Conservation (phyloP, 208 protist species). For the Leishmania tropica region DNA sequence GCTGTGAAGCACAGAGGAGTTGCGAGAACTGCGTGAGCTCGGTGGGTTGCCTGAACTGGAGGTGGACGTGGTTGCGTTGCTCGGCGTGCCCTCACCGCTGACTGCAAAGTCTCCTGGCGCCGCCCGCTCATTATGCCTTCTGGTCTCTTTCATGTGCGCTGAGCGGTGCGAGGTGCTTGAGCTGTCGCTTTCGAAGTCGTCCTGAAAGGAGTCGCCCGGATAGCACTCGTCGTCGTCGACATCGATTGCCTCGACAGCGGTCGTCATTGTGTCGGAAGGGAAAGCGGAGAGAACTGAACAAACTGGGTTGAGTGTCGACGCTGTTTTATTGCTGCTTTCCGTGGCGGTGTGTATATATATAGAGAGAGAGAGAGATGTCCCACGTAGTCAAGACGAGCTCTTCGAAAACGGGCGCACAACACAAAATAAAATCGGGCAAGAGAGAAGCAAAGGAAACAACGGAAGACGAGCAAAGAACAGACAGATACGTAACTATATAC, state of each 20-base stretch:
- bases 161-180: background rate
- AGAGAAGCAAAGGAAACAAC: background rate
- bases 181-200: slow-evolving; percentile 45
- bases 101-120: background rate
- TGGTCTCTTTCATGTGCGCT: background rate
- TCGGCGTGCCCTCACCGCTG: background rate
- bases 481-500: background rate
- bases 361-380: no score
- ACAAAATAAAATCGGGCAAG: background rate
- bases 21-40: background rate
- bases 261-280: slow-evolving; percentile 6
- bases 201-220: slow-evolving; percentile 40
- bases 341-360: background rate
- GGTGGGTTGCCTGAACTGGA: background rate
- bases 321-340: background rate
- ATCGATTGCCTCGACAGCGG: slow-evolving; percentile 4
- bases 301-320: background rate
- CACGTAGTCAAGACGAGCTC: no score
- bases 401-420: background rate
- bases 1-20: slow-evolving; percentile 1
- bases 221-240: slow-evolving; percentile 28
- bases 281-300: background rate
- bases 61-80: background rate
- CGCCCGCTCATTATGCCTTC: background rate
- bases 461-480: background rate